Percentiles rank a stretch among this genome's conserved stretches.
phyloP scores from a whole-genome alignment of 139 green algal genomes.

The Chlamydomonas sp. region DNA sequence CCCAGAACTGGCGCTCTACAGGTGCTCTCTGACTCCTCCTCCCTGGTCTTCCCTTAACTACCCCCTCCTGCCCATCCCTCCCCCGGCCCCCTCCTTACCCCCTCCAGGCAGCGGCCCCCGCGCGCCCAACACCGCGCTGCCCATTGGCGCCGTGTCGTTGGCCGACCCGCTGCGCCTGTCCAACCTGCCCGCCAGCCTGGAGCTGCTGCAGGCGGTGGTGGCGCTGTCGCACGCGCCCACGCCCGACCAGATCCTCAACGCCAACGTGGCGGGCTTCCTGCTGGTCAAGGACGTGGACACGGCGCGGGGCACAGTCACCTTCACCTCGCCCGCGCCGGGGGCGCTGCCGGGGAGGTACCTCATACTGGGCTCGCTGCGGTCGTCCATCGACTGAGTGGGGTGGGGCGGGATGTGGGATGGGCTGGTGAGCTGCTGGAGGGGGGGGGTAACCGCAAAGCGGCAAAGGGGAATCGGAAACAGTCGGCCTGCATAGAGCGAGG shows the following conservation, averaged over 20 bases:
- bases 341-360: conserved; percentile 82
- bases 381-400: conserved; percentile 37
- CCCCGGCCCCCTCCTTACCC: not conserved
- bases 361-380: conserved; percentile 71
- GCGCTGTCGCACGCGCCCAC: conserved; percentile 86
- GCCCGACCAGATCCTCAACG: conserved; percentile 57
- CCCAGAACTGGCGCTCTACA: too few species aligned
- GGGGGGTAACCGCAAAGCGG: too few species aligned
- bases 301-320: conserved; percentile 70
- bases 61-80: not conserved
- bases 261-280: conserved; percentile 90
- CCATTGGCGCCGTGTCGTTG: conserved; percentile 72
- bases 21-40: not conserved
- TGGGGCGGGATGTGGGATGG: not conserved
- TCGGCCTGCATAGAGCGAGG: too few species aligned
- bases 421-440: not conserved
- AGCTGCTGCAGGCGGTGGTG: conserved; percentile 85
- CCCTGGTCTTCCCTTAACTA: not conserved
- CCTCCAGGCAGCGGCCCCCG: conserved; percentile 71
- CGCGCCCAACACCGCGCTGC: conserved; percentile 83
- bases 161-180: conserved; percentile 72
- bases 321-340: conserved; percentile 77
- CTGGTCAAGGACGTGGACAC: conserved; percentile 75
- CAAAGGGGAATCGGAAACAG: too few species aligned
- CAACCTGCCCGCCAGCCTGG: conserved; percentile 46